These are phyloP conservation scores for Backusella australiensis DNA, from an alignment of 192 early-diverging fungal genomes.

Conservation along the genomic window DNA sequence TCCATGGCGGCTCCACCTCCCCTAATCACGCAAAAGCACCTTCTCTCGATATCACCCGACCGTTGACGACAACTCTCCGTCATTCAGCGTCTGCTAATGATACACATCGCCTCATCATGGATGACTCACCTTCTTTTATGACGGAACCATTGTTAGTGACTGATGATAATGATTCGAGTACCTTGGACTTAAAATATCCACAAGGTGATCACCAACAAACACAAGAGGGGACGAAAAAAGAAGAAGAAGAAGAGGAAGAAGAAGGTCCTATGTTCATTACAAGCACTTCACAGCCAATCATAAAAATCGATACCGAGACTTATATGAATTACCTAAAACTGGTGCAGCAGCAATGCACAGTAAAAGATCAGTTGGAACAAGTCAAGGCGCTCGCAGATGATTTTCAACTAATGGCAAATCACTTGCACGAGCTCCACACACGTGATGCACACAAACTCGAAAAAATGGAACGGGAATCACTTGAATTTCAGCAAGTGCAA, in stretches of 20 bases:
- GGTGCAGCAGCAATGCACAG: not conserved
- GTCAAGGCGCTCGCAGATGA: not conserved
- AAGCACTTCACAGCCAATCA: not conserved
- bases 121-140: not conserved
- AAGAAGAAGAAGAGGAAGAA: not conserved
- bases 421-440: not conserved
- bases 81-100: slow-evolving; percentile 1
- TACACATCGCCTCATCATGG: not conserved
- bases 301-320: not conserved
- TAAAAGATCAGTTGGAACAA: not conserved
- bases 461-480: not conserved
- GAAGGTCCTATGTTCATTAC: not conserved
- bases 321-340: not conserved
- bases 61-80: not conserved
- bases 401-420: slow-evolving; percentile 1
- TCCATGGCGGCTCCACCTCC: not conserved
- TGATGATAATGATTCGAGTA: not conserved
- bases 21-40: not conserved
- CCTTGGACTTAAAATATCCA: not conserved
- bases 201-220: not conserved
- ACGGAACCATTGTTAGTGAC: not conserved
- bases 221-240: not conserved
- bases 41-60: not conserved
- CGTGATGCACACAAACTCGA: not conserved
- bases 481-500: not conserved